These are phyloP conservation scores for Kodamaea plutei DNA, from an alignment of 1,139 yeast species.

Conservation along the genomic window DNA sequence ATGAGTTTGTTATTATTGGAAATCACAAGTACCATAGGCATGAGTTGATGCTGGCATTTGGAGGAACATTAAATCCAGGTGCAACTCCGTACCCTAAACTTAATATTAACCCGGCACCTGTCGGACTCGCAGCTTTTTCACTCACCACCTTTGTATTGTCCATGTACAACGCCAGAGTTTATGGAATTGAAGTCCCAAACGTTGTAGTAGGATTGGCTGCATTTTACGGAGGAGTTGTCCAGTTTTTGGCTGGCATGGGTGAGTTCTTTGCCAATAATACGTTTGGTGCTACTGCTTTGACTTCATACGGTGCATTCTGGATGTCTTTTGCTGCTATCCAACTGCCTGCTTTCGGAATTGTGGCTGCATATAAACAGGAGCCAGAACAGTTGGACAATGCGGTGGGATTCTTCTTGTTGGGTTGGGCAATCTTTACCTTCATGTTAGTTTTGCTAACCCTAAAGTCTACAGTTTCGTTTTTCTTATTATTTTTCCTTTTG, in stretches of 20 bases:
- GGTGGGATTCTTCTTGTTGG: slow-evolving; percentile 57
- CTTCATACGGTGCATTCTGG: slow-evolving; percentile 90
- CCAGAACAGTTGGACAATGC: slow-evolving; percentile 46
- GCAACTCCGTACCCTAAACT: slow-evolving; percentile 59
- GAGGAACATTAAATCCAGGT: slow-evolving; percentile 71
- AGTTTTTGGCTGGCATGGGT: slow-evolving; percentile 71
- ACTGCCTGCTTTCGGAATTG: slow-evolving; percentile 71
- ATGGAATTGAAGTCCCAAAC: slow-evolving; percentile 49
- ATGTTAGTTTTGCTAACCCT: slow-evolving; percentile 54
- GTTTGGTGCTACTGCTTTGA: slow-evolving; percentile 84
- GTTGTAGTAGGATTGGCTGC: slow-evolving; percentile 70
- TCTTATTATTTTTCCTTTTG: slow-evolving; percentile 49
- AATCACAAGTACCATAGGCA: slow-evolving; percentile 37
- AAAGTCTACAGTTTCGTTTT: slow-evolving; percentile 63
- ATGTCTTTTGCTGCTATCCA: slow-evolving; percentile 72
- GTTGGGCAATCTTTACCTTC: slow-evolving; percentile 64
- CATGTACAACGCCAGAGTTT: slow-evolving; percentile 50
- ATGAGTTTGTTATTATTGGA: slow-evolving; percentile 21
- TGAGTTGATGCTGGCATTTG: slow-evolving; percentile 66
- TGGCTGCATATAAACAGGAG: slow-evolving; percentile 47
- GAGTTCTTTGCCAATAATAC: slow-evolving; percentile 75
- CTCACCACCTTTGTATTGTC: slow-evolving; percentile 80
- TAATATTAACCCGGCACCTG: slow-evolving; percentile 82
- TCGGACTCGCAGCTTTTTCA: slow-evolving; percentile 82
- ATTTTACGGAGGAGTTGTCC: slow-evolving; percentile 85